Evolutionary conservation across 164 flowering plant species (phyloP), one percentile per base, ranked within the genome.

Genomic region (Macadamia integrifolia): DNA sequence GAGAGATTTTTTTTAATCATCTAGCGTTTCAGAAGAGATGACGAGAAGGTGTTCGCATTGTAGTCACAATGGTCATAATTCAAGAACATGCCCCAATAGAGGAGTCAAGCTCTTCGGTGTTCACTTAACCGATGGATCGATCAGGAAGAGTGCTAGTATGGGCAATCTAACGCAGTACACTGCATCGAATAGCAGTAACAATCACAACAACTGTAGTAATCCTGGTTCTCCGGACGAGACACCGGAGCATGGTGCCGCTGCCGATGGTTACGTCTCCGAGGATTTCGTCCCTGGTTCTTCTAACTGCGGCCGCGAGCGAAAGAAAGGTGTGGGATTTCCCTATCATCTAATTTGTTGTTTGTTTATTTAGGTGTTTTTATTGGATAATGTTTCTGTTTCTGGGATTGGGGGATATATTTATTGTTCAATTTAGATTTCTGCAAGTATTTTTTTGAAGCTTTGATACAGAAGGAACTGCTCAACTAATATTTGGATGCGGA

Each of bases 141-240:
- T 91, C 75, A 85, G 93, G 68, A 91, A 91, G 80, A 91, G 97
- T 67, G 97, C 92, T 9, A 91, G 97, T 72, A 91, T 91, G 95
- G 93, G 97, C 3, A 91, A 91, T 60, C 75, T 91, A 66, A 64
- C 78, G 75, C 93, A 88, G 75, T 88, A 83, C 57, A 52, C 80
- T 30, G 86, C 80, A 35, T 79, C 85, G 13, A 62, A 44, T 48
- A 65, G 74, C 7, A 76, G 63, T 30, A 35, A 48, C 32, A 62
- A 43, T 17, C 30, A 46, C 1, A 60, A 58, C 66, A 49, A 60
- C 40, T 69, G 61, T 7, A 75, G 68, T 48, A 74, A 57, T 61
- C 75, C 77, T 28, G 85, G 76, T 32, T 87, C 92, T 6, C 90
- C 92, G 3, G 87, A 78, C 1, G 88, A 83, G 6, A 78, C 83